Evolutionary conservation across 129 eudicot genomes (phyloP), one percentile per base, ranked within the genome.

Genomic region (Tanacetum coccineum): DNA sequence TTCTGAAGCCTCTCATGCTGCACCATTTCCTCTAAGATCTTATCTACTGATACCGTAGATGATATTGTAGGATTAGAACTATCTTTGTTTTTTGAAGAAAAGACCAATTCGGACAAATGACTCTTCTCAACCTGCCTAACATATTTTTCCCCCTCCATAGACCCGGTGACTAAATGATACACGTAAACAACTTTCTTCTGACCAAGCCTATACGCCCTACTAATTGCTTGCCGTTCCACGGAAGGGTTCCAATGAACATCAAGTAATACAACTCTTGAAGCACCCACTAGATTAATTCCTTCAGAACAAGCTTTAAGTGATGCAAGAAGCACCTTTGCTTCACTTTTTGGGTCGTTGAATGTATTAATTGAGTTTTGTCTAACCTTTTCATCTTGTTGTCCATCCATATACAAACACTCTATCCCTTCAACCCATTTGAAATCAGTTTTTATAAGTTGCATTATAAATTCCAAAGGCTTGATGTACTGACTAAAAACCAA

Each of bases 161-260:
- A 76, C 42, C 91, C 97, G 0, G 77, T 76, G 40, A 90, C 80
- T 13, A 87, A 72, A 71, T 87, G 91, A 66, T 90, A 90, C 6
- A 82, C 74, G 58, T 78, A 71, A 1, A 90, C 97, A 4, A 78
- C 45, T 40, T 79, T 90, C 70, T 58, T 74, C 52, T 90, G 97
- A 6, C 97, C 97, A 1, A 84, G 76, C 75, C 97, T 73, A 39
- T 84, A 90, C 1, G 92, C 97, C 44, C 97, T 70, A 72, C 91
- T 80, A 22, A 87, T 84, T 19, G 97, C 97, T 61, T 90, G 97
- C 74, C 85, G 74, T 40, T 82, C 89, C 0, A 84, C 95, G 0
- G 97, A 84, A 1, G 97, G 97, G 63, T 90, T 90, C 97, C 97
- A 90, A 0, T 82, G 84, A 11, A 87, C 95, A 72, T 90, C 97